Percentiles rank a stretch among this genome's conserved stretches.
Conservation (phyloP, 371 early-diverging fungal species). For the Mortierella sp. region DNA sequence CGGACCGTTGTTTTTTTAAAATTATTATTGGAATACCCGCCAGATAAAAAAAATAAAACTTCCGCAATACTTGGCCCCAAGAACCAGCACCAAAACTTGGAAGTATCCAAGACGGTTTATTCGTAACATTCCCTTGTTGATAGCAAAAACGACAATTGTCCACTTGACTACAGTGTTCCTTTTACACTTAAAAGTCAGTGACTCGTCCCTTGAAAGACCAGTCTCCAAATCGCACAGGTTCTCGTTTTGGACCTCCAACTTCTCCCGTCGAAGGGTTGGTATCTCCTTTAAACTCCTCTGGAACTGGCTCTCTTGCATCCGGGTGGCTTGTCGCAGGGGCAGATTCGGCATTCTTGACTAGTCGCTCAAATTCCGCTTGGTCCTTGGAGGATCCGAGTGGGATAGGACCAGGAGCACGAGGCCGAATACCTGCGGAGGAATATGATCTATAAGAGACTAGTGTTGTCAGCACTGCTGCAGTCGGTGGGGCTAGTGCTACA, state of each 20-base stretch:
- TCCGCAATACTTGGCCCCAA: too few relatives aligned
- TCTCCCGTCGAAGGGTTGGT: slow-evolving; percentile 87
- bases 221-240: slow-evolving; percentile 90
- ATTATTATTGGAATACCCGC: too few relatives aligned
- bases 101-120: too few relatives aligned
- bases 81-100: too few relatives aligned
- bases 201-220: slow-evolving; percentile 92
- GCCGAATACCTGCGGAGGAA: slow-evolving; percentile 34
- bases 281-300: slow-evolving; percentile 78
- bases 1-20: not conserved
- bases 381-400: slow-evolving; percentile 78
- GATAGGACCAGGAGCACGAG: slow-evolving; percentile 72
- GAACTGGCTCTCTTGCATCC: slow-evolving; percentile 66
- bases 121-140: too few relatives aligned
- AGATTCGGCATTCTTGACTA: slow-evolving; percentile 60
- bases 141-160: not conserved
- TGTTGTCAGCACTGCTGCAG: slow-evolving; percentile 1
- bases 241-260: slow-evolving; percentile 85
- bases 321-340: slow-evolving; percentile 64
- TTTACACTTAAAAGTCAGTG: slow-evolving; percentile 85
- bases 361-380: slow-evolving; percentile 82
- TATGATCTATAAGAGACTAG: slow-evolving; percentile 1
- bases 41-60: too few relatives aligned
- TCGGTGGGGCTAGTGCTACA: not conserved
- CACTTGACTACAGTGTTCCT: too few relatives aligned